Evolutionary conservation across 2,329 filamentous ascomycete genomes (phyloP).

Genomic region (Drechslerella stenobrocha): DNA sequence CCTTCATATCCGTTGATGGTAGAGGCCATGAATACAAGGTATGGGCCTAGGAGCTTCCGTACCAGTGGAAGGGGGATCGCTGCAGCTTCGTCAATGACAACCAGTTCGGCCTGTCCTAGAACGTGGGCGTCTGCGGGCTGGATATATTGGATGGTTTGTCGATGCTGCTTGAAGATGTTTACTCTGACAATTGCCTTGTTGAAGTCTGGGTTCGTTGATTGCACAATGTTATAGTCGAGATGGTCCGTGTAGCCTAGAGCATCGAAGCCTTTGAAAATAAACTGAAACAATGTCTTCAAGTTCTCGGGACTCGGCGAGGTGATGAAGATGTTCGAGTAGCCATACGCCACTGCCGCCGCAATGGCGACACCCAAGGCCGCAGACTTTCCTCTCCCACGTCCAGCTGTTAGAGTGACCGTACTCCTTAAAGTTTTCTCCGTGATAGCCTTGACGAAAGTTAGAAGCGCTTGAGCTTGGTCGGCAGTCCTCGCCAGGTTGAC

Average conservation of each 20-base stretch:
- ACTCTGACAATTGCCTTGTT: constrained; percentile 98
- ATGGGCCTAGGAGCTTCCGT: constrained; percentile 90
- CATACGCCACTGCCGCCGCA: constrained; percentile 89
- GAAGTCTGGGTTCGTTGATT: constrained; percentile 97
- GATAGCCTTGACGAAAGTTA: constrained; percentile 95
- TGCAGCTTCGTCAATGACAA: constrained; percentile 96
- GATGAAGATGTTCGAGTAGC: constrained; percentile 99
- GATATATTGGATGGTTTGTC: constrained; percentile 98
- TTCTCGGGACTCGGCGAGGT: constrained; percentile 97
- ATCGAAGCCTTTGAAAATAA: constrained; percentile 97
- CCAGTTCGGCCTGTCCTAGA: constrained; percentile 86
- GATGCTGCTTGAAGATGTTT: constrained; percentile 90
- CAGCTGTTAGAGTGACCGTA: constrained; percentile 90
- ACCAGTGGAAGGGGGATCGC: constrained; percentile 93
- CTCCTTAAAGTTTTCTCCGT: constrained; percentile 92
- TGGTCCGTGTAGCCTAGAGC: constrained; percentile 91
- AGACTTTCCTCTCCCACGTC: constrained; percentile 93
- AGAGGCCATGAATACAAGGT: constrained; percentile 98
- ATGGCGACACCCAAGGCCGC: constrained; percentile 93
- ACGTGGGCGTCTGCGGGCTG: constrained; percentile 94
- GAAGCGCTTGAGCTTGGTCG: constrained; percentile 93
- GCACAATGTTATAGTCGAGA: constrained; percentile 95
- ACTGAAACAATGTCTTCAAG: constrained; percentile 96
- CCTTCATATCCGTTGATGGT: constrained; percentile 99
- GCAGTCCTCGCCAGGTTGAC: constrained; percentile 84